phyloP scores from a whole-genome alignment of 768 basidiomycete species.

The Gloeopeniophorella convolvens region DNA sequence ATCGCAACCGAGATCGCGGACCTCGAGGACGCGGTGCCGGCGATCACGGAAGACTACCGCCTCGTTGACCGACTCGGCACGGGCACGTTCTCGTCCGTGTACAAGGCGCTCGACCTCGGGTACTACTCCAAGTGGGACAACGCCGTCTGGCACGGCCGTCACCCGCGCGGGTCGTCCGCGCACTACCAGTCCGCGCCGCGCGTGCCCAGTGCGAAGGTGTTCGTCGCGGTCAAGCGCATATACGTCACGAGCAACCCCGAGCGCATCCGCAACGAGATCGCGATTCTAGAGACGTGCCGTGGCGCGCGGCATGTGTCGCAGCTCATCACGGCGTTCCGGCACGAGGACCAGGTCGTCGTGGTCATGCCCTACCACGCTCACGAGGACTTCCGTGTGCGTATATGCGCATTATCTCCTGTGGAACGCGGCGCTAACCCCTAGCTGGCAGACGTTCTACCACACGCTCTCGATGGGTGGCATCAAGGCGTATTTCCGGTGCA shows the following conservation, averaged over 20 bases:
- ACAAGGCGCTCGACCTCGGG: constrained; percentile 84
- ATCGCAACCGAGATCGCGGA: constrained; percentile 74
- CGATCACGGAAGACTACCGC: constrained; percentile 60
- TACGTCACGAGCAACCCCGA: constrained; percentile 94
- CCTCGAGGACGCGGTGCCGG: constrained; percentile 58
- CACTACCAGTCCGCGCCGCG: constrained; percentile 50
- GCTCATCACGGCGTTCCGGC: constrained; percentile 89
- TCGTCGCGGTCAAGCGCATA: constrained; percentile 93
- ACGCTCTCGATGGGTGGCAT: constrained; percentile 68
- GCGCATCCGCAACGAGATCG: constrained; percentile 87
- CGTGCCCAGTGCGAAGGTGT: constrained; percentile 46
- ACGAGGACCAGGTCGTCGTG: constrained; percentile 87
- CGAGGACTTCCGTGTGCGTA: constrained; percentile 88
- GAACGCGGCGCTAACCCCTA: constrained; percentile 20
- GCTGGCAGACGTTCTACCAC: constrained; percentile 80
- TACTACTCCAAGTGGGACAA: constrained; percentile 77
- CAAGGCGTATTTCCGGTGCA: constrained; percentile 81
- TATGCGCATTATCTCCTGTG: not conserved
- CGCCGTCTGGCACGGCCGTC: constrained; percentile 60
- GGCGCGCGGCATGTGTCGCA: constrained; percentile 86
- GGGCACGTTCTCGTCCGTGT: constrained; percentile 98
- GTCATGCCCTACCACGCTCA: constrained; percentile 92
- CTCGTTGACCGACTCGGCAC: constrained; percentile 91
- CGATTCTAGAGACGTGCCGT: constrained; percentile 80
- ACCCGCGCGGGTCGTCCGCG: constrained; percentile 56